A percentile compares a stretch with the other conserved stretches of the same genome.
These are phyloP conservation scores for Porcisia hertigi DNA, from an alignment of 208 protist species.

Conservation along the genomic window DNA sequence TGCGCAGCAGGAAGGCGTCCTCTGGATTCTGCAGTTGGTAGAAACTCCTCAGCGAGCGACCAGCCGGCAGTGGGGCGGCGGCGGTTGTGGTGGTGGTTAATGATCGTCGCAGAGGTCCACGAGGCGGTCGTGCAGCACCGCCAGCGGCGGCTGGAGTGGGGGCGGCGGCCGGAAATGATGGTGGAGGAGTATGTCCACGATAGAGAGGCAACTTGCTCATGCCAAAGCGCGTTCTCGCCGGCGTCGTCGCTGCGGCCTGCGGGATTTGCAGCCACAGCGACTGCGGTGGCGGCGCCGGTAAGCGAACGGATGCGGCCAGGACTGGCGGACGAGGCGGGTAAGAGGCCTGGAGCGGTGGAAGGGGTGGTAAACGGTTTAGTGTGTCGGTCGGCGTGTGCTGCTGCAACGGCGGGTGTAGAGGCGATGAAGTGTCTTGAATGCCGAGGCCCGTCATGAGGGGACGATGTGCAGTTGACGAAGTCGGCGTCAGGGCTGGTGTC, in stretches of 20 bases:
- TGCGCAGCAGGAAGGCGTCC: slow-evolving; percentile 36
- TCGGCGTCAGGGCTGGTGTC: background rate
- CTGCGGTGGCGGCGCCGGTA: background rate
- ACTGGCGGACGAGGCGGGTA: background rate
- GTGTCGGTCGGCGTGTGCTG: background rate
- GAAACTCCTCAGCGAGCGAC: slow-evolving; percentile 32
- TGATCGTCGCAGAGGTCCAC: background rate
- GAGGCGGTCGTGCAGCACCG: background rate
- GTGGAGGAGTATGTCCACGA: background rate
- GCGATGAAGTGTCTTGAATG: background rate
- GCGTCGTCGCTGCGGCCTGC: background rate
- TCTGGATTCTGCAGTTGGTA: slow-evolving; percentile 38
- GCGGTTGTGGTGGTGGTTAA: background rate
- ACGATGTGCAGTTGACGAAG: no score
- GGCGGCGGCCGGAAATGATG: background rate
- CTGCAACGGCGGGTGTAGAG: background rate
- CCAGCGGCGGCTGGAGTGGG: background rate
- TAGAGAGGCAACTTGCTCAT: background rate
- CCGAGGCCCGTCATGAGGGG: background rate
- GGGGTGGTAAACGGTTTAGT: background rate
- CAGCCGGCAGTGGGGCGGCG: background rate
- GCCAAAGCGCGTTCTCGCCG: background rate
- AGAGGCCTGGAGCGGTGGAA: background rate
- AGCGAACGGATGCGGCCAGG: background rate
- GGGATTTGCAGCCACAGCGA: background rate